Evolutionary conservation across 148 eudicot species (phyloP), one percentile per base, ranked within the genome.

Genomic region (Chenopodium formosanum): DNA sequence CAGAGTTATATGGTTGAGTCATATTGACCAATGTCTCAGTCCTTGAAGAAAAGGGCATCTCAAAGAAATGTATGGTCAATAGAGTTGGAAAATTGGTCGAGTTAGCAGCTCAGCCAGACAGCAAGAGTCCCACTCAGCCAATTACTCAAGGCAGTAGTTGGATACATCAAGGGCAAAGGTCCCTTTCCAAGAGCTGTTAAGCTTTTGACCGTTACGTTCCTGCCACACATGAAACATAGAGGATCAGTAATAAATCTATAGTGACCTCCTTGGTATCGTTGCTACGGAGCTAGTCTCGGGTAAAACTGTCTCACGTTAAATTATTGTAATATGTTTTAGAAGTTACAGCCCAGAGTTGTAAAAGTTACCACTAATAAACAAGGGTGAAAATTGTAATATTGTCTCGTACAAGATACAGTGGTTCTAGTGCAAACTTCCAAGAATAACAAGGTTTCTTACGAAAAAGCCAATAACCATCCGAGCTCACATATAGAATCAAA

Each of bases 131-230:
- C 46, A 77, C 70, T 25, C 5, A 19, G 58, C 63, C 73, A 48
- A 48, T 48, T 40, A 65, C 25, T 48, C 74, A 78, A 20, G 75
- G 75, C 20, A 50, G 81, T 79, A 79, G 66, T 25, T 69, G 64
- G 64, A 23, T 40, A 25, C n/a, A 48, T 27, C 62, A 27, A 48
- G 11, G 37, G 63, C 4, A 73, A 32, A 17, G 58, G 52, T 25
- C 75, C 60, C 76, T 3, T 73, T 73, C 20, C 14, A n/a, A 47
- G 58, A 12, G 56, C 60, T 47, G 9, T 73, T 73, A 60, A 73
- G 22, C 76, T 73, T 73, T 74, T 50, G 31, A 48, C 40, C n/a
- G 52, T 44, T n/a, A 62, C 29, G 8, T 73, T 25, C 63, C 63
- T 50, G 40, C 22, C 37, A 52, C 37, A 74, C 14, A 48, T 37